Conservation (phyloP, 306 rosid species). For the Pterocarpus macrocarpus region DNA sequence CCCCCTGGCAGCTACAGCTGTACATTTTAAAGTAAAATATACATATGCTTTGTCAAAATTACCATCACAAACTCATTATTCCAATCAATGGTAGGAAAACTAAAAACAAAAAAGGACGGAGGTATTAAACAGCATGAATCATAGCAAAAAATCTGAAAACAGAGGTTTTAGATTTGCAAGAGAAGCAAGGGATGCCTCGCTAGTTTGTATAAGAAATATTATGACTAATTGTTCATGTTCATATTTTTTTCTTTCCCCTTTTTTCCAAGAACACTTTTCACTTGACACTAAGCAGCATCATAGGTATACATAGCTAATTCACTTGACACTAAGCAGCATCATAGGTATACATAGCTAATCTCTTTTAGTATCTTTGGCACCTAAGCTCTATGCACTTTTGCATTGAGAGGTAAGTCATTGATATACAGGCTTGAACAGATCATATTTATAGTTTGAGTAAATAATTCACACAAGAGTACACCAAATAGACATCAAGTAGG, state of each 20-base stretch:
- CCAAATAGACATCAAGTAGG: neutral
- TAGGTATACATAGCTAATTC: too few relatives aligned
- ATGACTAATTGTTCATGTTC: neutral
- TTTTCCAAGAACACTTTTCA: neutral
- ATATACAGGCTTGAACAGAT: neutral
- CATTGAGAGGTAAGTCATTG: neutral
- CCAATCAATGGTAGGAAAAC: slow-evolving; percentile 1
- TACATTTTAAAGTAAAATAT: slow-evolving; percentile 49
- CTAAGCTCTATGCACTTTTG: slow-evolving; percentile 24
- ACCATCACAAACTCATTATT: slow-evolving; percentile 28
- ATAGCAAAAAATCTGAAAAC: slow-evolving; percentile 20
- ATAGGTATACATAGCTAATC: neutral
- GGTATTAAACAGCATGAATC: slow-evolving; percentile 15
- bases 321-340: slow-evolving; percentile 11
- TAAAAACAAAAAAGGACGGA: neutral
- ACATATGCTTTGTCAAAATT: slow-evolving; percentile 38
- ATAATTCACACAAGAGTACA: too few relatives aligned
- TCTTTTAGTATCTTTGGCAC: neutral
- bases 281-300: slow-evolving; percentile 6
- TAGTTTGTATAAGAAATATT: neutral
- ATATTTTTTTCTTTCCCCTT: neutral
- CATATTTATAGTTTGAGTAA: neutral
- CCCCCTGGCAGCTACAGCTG: slow-evolving; percentile 87
- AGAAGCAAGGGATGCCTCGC: neutral
- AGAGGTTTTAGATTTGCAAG: neutral